These are phyloP conservation scores for Colletotrichum costaricense DNA, from an alignment of 2,329 filamentous ascomycete genomes.

Conservation along the genomic window DNA sequence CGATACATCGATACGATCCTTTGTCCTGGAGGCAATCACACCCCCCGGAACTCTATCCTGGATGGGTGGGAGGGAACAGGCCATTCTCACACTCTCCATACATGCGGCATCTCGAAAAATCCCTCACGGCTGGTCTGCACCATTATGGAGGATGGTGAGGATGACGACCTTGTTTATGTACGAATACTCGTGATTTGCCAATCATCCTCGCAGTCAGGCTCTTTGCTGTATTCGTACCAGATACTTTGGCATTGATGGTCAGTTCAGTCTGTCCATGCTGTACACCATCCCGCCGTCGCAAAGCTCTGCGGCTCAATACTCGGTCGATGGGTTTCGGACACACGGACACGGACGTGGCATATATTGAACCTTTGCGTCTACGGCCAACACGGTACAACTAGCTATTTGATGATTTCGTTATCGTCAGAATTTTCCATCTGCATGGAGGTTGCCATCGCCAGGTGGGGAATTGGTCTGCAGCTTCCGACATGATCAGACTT, in stretches of 20 bases:
- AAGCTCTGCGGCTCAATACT: constrained; percentile 24
- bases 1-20: constrained; percentile 4
- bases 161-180: constrained; percentile 4
- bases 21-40: constrained; percentile 25
- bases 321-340: not conserved
- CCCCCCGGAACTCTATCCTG: constrained; percentile 13
- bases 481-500: not conserved
- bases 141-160: constrained; percentile 14
- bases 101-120: constrained; percentile 22
- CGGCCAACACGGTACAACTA: not conserved
- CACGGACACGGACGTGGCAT: not conserved
- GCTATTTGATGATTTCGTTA: not conserved
- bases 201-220: not conserved
- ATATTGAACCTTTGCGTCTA: not conserved
- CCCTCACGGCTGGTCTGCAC: constrained; percentile 22
- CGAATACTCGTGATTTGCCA: not conserved
- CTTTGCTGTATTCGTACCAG: not conserved
- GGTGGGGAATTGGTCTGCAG: not conserved
- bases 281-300: not conserved
- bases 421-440: not conserved
- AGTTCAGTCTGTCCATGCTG: not conserved
- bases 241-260: not conserved
- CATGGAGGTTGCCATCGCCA: not conserved
- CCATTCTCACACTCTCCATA: constrained; percentile 4
- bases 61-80: constrained; percentile 1